A percentile compares a stretch with the other conserved stretches of the same genome.
phyloP scores from a whole-genome alignment of 2,329 filamentous ascomycete genomes.

The Penicillium sp. region DNA sequence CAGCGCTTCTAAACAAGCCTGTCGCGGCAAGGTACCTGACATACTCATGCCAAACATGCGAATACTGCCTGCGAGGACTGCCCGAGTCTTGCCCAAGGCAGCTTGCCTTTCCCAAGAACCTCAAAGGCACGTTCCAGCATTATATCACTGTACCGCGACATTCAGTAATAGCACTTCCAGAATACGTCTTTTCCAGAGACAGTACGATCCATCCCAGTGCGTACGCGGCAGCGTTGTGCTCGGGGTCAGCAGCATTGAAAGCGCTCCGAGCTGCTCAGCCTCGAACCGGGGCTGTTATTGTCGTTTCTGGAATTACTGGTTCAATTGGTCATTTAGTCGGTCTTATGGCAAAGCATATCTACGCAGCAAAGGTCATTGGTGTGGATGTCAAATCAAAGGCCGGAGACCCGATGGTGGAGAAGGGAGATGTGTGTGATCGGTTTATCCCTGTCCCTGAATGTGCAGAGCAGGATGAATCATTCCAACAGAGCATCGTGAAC shows the following conservation, averaged over 20 bases:
- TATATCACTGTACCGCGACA: neutral
- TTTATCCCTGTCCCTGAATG: no score
- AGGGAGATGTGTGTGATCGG: no score
- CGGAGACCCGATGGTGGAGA: no score
- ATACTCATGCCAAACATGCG: neutral
- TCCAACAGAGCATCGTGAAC: no score
- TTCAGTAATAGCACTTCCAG: neutral
- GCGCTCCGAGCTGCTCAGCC: neutral
- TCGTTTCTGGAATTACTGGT: neutral
- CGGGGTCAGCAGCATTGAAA: conserved; percentile 3
- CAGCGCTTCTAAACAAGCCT: neutral
- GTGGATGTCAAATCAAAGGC: neutral
- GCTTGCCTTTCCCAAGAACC: neutral
- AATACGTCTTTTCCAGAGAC: neutral
- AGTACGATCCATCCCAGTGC: no score
- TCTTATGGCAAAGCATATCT: neutral
- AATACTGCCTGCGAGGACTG: neutral
- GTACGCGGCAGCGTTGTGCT: conserved; percentile 5
- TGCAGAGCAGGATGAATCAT: no score
- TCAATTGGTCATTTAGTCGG: conserved; percentile 6
- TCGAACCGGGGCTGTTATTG: neutral
- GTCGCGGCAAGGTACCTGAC: neutral
- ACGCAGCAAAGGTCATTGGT: neutral
- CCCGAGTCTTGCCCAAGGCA: neutral
- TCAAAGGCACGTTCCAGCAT: neutral